Evolutionary conservation across 2,329 filamentous ascomycete species (phyloP).

Genomic region (Drechslerella coelobrocha): DNA sequence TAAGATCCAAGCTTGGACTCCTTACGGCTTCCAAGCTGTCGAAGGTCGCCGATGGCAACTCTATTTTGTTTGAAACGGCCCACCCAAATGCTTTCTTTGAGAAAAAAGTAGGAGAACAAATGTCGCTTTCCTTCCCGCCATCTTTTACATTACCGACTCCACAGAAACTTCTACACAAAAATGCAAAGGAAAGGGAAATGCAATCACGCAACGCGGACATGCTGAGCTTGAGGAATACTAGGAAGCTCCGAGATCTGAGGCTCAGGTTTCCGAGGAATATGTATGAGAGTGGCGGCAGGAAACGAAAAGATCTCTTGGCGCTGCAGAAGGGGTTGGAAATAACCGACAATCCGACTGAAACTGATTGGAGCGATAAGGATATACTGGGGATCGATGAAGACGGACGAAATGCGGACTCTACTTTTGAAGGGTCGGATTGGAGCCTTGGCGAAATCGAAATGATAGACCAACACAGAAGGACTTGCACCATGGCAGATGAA

Average conservation of each 20-base stretch:
- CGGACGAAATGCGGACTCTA: neutral
- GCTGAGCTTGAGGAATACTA: neutral
- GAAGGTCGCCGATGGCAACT: no score
- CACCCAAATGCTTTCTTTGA: neutral
- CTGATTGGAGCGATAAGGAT: slow-evolving; percentile 22
- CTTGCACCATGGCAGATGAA: neutral
- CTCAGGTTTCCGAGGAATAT: slow-evolving; percentile 26
- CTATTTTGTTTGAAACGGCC: neutral
- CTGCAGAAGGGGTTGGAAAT: neutral
- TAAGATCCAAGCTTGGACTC: slow-evolving; percentile 6
- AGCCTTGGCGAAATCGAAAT: neutral
- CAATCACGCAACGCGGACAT: neutral
- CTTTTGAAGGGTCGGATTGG: neutral
- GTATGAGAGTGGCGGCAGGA: slow-evolving; percentile 3
- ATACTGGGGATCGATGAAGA: neutral
- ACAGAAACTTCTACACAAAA: slow-evolving; percentile 43
- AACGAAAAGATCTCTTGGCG: slow-evolving; percentile 1
- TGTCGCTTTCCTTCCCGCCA: neutral
- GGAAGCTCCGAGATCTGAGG: slow-evolving; percentile 20
- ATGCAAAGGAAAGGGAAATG: slow-evolving; percentile 19
- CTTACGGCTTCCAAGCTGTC: neutral
- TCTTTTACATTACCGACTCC: slow-evolving; percentile 7
- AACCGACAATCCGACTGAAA: neutral
- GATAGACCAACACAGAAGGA: neutral
- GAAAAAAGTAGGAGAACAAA: neutral